Evolutionary conservation across 495 filamentous ascomycete genomes (phyloP).

Genomic region (Tuber brumale): DNA sequence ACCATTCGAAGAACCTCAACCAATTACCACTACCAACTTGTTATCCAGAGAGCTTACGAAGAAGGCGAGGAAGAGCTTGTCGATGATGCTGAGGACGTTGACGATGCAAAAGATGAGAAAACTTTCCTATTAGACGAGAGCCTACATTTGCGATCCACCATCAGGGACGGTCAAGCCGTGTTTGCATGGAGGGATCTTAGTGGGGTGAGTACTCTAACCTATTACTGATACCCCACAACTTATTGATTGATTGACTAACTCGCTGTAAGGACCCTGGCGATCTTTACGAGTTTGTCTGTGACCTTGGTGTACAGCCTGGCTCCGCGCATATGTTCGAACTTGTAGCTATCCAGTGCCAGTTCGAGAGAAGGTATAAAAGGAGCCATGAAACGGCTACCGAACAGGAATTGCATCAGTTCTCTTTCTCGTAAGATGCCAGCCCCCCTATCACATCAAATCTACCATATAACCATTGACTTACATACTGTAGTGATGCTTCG

Average conservation of each 20-base stretch:
- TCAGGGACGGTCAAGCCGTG: conserved; percentile 70
- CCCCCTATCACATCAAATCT: neutral
- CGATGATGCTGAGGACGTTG: conserved; percentile 72
- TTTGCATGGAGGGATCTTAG: conserved; percentile 92
- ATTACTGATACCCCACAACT: neutral
- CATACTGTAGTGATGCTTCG: conserved; percentile 23
- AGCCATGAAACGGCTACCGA: conserved; percentile 73
- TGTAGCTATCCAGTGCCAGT: conserved; percentile 86
- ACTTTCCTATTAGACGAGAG: conserved; percentile 87
- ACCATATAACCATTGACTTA: conserved; percentile 9
- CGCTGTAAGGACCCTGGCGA: conserved; percentile 64
- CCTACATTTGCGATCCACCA: conserved; percentile 78
- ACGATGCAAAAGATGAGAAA: conserved; percentile 88
- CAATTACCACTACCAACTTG: conserved; percentile 93
- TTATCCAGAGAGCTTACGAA: conserved; percentile 91
- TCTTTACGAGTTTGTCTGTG: conserved; percentile 94
- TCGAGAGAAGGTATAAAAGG: conserved; percentile 85
- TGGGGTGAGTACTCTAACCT: conserved; percentile 47
- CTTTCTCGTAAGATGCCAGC: conserved; percentile 51
- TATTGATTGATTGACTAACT: conserved; percentile 10
- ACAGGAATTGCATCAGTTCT: conserved; percentile 70
- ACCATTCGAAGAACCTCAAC: conserved; percentile 86
- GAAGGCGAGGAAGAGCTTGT: conserved; percentile 90
- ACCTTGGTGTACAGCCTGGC: conserved; percentile 58
- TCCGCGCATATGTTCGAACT: conserved; percentile 75